These are phyloP conservation scores for Phytomonas sp. DNA, from an alignment of 208 protist species.

Conservation along the genomic window DNA sequence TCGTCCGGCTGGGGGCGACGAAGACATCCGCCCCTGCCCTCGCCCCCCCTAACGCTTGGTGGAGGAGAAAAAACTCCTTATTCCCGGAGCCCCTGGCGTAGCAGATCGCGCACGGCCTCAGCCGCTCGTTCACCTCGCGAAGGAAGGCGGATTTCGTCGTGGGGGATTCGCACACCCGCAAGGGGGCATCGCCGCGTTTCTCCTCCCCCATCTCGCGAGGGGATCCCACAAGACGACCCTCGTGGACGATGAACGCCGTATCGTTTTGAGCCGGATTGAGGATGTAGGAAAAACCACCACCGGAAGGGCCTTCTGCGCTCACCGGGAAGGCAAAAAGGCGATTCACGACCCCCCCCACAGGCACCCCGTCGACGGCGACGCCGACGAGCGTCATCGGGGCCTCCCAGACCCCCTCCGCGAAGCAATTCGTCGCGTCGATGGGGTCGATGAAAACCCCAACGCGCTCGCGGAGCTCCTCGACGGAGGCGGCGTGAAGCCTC, in stretches of 20 bases:
- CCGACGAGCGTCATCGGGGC: conserved; percentile 73
- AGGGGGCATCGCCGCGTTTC: too few species aligned
- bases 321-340: conserved; percentile 43
- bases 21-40: conserved; percentile 37
- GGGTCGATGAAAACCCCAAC: conserved; percentile 80
- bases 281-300: conserved; percentile 31
- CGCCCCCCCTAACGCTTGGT: conserved; percentile 15
- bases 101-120: conserved; percentile 18
- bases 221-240: too few species aligned
- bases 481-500: conserved; percentile 18
- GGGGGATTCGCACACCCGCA: conserved; percentile 23
- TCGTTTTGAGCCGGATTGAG: conserved; percentile 15
- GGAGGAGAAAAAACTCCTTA: conserved; percentile 42
- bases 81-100: conserved; percentile 37
- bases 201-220: too few species aligned
- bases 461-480: conserved; percentile 28
- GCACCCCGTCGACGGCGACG: conserved; percentile 51
- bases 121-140: conserved; percentile 13
- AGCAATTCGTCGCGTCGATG: conserved; percentile 80
- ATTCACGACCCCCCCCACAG: conserved; percentile 58
- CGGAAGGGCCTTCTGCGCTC: background rate
- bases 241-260: conserved; percentile 32
- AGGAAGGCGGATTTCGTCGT: conserved; percentile 30
- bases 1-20: conserved; percentile 35
- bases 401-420: conserved; percentile 46